A percentile compares a stretch with the other conserved stretches of the same genome.
phyloP scores from a whole-genome alignment of 192 early-diverging fungal species.

The Mortierella alpina region DNA sequence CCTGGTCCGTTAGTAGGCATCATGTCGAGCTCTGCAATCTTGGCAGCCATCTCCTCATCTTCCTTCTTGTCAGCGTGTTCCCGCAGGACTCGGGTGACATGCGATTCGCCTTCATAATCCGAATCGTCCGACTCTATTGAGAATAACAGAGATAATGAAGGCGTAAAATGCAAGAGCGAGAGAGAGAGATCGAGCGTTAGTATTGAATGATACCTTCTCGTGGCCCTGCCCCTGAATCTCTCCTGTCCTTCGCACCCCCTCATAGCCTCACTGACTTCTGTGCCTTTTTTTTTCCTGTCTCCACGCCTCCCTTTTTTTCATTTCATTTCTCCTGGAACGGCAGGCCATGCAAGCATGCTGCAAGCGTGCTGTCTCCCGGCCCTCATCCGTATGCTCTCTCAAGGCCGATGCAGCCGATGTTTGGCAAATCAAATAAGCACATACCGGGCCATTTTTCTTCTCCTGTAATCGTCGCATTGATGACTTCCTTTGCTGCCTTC shows the following conservation, averaged over 20 bases:
- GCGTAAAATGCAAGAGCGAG: not conserved
- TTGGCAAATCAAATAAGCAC: not conserved
- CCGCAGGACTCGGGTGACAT: slow-evolving; percentile 63
- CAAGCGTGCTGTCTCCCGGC: too few species aligned
- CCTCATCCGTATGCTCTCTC: too few species aligned
- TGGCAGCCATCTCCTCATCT: slow-evolving; percentile 33
- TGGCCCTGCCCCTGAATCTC: too few species aligned
- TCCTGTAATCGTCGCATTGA: slow-evolving; percentile 51
- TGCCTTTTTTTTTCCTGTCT: not conserved
- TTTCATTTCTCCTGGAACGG: not conserved
- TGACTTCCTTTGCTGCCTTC: slow-evolving; percentile 41
- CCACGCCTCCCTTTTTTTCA: not conserved
- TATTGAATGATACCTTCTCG: too few species aligned
- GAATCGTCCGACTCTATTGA: slow-evolving; percentile 67
- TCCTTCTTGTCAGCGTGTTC: slow-evolving; percentile 65
- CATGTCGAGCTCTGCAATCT: slow-evolving; percentile 51
- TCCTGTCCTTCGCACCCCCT: not conserved
- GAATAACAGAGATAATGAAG: not conserved
- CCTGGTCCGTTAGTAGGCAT: slow-evolving; percentile 5
- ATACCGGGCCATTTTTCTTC: slow-evolving; percentile 53
- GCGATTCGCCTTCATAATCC: slow-evolving; percentile 65
- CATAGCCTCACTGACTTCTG: not conserved
- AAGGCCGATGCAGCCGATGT: not conserved
- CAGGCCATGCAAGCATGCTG: not conserved
- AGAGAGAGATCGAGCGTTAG: too few species aligned